Evolutionary conservation across 768 basidiomycete genomes (phyloP), one percentile per base, ranked within the genome.

Genomic region (Mycena pura): DNA sequence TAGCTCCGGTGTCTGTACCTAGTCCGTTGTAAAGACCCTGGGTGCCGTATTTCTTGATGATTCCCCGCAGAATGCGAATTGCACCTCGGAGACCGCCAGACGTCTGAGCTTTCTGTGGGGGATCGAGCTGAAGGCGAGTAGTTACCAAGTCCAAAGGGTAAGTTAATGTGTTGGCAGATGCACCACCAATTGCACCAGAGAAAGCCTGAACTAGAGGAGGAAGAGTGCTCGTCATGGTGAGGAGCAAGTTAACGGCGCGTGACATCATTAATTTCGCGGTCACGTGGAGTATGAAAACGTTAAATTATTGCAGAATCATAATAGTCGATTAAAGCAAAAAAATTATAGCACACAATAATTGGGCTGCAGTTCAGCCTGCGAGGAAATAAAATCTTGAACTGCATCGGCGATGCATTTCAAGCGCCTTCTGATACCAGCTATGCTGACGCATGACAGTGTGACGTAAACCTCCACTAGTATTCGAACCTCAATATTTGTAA

Each of bases 111-210:
- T 69, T 63, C 29, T 68, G 14, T 22, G 73, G 73, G 11, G 73
- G 64, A 32, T 77, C 70, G 21, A 80, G 73, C 68, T 84, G 83
- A 8, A 85, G 71, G 27, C 82, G 76, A 2, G 85, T 85, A 1
- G 81, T 80, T 10, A 85, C 78, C n/a, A 87, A 77, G 67, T 87
- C 85, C 6, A 89, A 77, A 1, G 87, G 86, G 61, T 86, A 89
- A 0, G 81, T 78, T 28, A 85, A 63, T 0, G 79, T 71, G 64
- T 85, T 86, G 0, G 85, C 84, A 7, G 82, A 72, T 1, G 83
- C 83, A 60, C 83, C 84, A 13, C 84, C 86, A 39, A 86, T 73
- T 1, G 83, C 80, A 3, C 86, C 86, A 6, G 85, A 83, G 57
- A 81, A 75, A 0, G 86, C 86, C 64, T 88, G 86, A 0, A 83